phyloP scores from a whole-genome alignment of 116 monocot species.

The Trichopus zeylanicus region DNA sequence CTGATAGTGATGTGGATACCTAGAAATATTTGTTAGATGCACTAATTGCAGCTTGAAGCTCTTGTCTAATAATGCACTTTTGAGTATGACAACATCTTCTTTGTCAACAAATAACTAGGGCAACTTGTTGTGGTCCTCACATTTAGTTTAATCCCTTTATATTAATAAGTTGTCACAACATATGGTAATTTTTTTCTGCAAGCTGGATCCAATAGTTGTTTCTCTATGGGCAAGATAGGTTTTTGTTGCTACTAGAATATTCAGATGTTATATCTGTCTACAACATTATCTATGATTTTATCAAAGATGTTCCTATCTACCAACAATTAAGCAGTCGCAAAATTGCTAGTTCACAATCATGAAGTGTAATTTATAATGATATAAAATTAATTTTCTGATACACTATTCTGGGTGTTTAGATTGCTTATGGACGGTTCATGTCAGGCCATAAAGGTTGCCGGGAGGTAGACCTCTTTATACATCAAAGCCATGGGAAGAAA shows the following conservation, averaged over 20 bases:
- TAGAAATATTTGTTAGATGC: too few relatives aligned
- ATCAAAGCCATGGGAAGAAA: constrained; percentile 80
- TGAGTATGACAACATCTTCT: too few relatives aligned
- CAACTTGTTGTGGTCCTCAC: background rate
- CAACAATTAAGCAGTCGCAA: background rate
- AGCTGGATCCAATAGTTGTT: background rate
- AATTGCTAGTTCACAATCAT: background rate
- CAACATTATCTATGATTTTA: too few relatives aligned
- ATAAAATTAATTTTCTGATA: background rate
- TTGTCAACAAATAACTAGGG: background rate
- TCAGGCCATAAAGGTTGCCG: constrained; percentile 72
- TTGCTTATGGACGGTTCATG: constrained; percentile 67
- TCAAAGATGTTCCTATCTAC: background rate
- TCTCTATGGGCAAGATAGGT: too few relatives aligned
- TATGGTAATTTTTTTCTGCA: background rate
- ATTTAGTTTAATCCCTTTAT: background rate
- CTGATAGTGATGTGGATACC: too few relatives aligned
- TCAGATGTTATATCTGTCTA: background rate
- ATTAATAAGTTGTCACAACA: background rate
- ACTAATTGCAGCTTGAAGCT: constrained; percentile 58
- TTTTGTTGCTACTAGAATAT: background rate
- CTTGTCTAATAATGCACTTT: too few relatives aligned
- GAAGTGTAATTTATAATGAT: background rate
- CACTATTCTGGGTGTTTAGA: constrained; percentile 22
- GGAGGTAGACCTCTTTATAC: constrained; percentile 82